Evolutionary conservation across 2,329 filamentous ascomycete species (phyloP), one percentile per base, ranked within the genome.

Genomic region (Cytospora piceae): DNA sequence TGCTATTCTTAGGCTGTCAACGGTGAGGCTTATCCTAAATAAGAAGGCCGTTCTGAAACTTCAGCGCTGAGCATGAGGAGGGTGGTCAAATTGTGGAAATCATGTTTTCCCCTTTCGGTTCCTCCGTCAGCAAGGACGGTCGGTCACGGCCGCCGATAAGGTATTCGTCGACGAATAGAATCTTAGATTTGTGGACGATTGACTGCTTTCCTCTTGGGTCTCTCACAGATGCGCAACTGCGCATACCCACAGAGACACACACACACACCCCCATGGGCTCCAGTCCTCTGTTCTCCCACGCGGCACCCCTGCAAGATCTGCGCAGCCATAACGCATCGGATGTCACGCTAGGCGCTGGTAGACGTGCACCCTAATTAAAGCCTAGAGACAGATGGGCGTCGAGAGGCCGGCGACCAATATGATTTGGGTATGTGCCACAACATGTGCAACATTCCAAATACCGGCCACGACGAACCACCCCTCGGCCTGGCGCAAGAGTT

Each of bases 401-500:
- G 27, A 20, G 56, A 31, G 46, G 59, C 51, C 37, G 46, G 59
- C 51, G 49, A 32, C 49, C 31, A 61, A 56, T 63, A 20, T 29
- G 53, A 22, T 20, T 24, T 29, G 20, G 29, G 31, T 46, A 34
- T 37, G 59, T 39, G 29, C 46, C 60, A 63, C 60, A 53, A 24
- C 39, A 56, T 58, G 53, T 37, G 46, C 24, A 57, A 58, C 63
- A 63, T 66, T 68, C 66, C 66, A 68, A 66, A 65, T 42, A 58
- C 29, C 51, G 66, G 63, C 51, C 55, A 20, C 24, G 49, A 34
- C 51, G 61, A 27, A 59, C 60, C 56, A 39, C 24, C 27, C 42
- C 29, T 32, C 39, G 52, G 32, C 49, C 39, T 32, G 52, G 60
- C 59, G 63, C 63, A 68, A 52, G 59, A 68, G 59, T 68, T 66